These are phyloP conservation scores for Lathyrus tuberosus DNA, from an alignment of 306 rosid species.

Conservation along the genomic window DNA sequence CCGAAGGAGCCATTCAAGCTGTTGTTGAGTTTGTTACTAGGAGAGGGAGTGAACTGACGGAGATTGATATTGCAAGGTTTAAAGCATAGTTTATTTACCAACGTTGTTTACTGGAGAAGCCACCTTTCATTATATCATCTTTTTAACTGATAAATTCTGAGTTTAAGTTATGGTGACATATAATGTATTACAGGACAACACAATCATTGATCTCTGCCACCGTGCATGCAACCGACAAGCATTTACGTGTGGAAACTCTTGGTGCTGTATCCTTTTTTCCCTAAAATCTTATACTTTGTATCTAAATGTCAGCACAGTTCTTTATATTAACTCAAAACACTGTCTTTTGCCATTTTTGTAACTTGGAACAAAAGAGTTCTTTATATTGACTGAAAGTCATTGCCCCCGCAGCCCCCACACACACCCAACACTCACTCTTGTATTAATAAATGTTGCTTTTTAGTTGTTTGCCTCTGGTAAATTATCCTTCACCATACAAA, in stretches of 20 bases:
- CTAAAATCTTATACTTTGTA: constrained; percentile 6
- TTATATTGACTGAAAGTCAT: not conserved
- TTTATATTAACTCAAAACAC: constrained; percentile 1
- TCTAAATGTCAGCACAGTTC: constrained; percentile 12
- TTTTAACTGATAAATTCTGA: constrained; percentile 34
- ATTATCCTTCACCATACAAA: constrained; percentile 60
- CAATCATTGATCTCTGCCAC: constrained; percentile 86
- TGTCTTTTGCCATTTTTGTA: constrained; percentile 20
- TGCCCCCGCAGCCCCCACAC: too few species aligned
- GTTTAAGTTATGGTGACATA: constrained; percentile 38
- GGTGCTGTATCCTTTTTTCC: constrained; percentile 89
- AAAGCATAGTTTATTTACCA: constrained; percentile 28
- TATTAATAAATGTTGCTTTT: constrained; percentile 7
- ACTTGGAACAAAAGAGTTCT: constrained; percentile 5
- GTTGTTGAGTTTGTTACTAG: constrained; percentile 78
- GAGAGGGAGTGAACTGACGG: constrained; percentile 80
- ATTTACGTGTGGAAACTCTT: constrained; percentile 84
- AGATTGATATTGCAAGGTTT: constrained; percentile 87
- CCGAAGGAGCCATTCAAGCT: constrained; percentile 97
- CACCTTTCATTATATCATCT: constrained; percentile 15
- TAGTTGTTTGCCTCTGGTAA: constrained; percentile 29
- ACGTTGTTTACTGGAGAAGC: constrained; percentile 25
- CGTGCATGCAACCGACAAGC: constrained; percentile 77
- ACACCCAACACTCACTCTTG: too few species aligned
- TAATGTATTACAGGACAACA: constrained; percentile 69